Conservation (phyloP, 768 basidiomycete species). For the Leccinellum rugosiceps region DNA sequence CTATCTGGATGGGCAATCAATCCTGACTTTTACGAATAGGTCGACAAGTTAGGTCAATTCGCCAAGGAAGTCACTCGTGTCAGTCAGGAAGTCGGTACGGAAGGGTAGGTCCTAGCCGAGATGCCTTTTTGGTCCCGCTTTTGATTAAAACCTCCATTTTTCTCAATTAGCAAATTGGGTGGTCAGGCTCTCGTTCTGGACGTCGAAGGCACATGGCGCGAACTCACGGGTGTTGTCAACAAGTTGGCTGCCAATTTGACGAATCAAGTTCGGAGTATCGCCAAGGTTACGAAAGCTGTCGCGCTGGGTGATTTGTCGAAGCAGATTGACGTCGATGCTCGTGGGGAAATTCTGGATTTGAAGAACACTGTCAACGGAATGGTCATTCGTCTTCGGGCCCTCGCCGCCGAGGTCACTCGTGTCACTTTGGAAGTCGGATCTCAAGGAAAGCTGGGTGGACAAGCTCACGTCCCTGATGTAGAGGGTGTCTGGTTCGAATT, state of each 20-base stretch:
- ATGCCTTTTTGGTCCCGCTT: slow-evolving; percentile 11
- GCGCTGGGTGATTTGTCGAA: slow-evolving; percentile 86
- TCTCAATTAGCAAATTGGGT: slow-evolving; percentile 59
- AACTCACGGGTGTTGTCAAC: slow-evolving; percentile 80
- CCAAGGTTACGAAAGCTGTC: slow-evolving; percentile 68
- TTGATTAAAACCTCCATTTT: slow-evolving; percentile 1
- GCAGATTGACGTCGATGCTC: slow-evolving; percentile 88
- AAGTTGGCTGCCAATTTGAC: slow-evolving; percentile 78
- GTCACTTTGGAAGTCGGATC: slow-evolving; percentile 85
- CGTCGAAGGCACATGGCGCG: slow-evolving; percentile 89
- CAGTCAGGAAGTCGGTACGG: slow-evolving; percentile 79
- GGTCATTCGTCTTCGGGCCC: slow-evolving; percentile 50
- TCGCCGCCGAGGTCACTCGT: slow-evolving; percentile 80
- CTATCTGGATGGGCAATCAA: slow-evolving; percentile 1
- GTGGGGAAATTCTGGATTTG: slow-evolving; percentile 86
- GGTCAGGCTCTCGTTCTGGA: slow-evolving; percentile 84
- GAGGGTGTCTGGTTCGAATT: slow-evolving; percentile 90
- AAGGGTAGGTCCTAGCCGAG: slow-evolving; percentile 46
- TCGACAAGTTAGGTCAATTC: slow-evolving; percentile 78
- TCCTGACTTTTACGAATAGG: slow-evolving; percentile 34
- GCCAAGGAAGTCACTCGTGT: slow-evolving; percentile 90
- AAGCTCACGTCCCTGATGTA: slow-evolving; percentile 84
- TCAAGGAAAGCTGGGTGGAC: slow-evolving; percentile 86
- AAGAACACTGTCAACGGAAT: slow-evolving; percentile 60
- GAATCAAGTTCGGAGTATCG: slow-evolving; percentile 53